Percentiles rank a stretch among this genome's conserved stretches.
Evolutionary conservation across 805 yeast genomes (phyloP).

Genomic region (Candida quercuum): DNA sequence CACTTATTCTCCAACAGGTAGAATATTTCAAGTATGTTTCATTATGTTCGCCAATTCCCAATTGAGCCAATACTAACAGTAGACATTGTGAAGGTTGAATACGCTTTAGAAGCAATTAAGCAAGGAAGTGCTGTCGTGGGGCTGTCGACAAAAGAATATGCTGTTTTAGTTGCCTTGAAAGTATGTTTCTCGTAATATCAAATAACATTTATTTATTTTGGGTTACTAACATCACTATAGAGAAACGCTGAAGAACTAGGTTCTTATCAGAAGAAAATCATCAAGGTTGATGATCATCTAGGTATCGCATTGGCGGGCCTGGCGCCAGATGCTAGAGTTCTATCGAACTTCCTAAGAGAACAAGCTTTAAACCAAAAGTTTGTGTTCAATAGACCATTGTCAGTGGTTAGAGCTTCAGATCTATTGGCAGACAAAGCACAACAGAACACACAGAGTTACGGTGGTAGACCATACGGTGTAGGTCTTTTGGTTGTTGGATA

Average conservation of each 20-base stretch:
- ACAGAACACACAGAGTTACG: conserved; percentile 91
- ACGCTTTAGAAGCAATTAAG: conserved; percentile 91
- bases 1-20: conserved; percentile 93
- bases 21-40: conserved; percentile 64
- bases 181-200: too few species aligned
- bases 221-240: conserved; percentile 18
- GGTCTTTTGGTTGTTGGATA: conserved; percentile 86
- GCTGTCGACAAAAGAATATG: conserved; percentile 76
- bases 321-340: conserved; percentile 96
- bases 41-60: conserved; percentile 5
- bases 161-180: conserved; percentile 88
- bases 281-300: conserved; percentile 87
- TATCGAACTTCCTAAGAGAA: conserved; percentile 83
- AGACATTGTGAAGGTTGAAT: conserved; percentile 51
- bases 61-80: conserved; percentile 6
- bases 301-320: conserved; percentile 96
- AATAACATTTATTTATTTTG: too few species aligned
- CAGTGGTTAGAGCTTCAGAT: conserved; percentile 76
- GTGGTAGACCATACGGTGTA: conserved; percentile 97
- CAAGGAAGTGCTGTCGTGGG: conserved; percentile 99
- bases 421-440: conserved; percentile 96
- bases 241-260: conserved; percentile 97
- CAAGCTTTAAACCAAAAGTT: conserved; percentile 86
- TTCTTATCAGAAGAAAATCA: conserved; percentile 90
- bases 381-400: conserved; percentile 81